phyloP scores from a whole-genome alignment of 257 asterid genomes.

The Mentha longifolia region DNA sequence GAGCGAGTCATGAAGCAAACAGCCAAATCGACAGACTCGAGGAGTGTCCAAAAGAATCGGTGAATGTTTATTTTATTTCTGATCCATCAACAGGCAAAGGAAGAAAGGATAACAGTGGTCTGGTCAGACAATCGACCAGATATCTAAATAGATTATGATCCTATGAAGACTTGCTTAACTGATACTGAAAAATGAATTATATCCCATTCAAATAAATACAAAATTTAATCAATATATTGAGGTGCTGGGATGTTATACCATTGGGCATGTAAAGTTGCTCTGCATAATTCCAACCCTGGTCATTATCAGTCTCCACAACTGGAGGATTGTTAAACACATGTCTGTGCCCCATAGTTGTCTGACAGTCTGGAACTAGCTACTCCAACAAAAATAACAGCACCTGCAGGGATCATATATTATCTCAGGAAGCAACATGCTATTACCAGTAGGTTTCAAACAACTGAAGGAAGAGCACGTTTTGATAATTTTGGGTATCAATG shows the following conservation, averaged over 20 bases:
- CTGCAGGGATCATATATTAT: constrained; percentile 40
- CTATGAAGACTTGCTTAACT: neutral
- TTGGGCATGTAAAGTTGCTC: constrained; percentile 62
- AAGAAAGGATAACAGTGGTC: constrained; percentile 12
- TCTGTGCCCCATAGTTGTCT: constrained; percentile 67
- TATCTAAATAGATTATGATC: constrained; percentile 11
- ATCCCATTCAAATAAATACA: constrained; percentile 14
- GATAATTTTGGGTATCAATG: constrained; percentile 4
- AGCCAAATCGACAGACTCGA: neutral
- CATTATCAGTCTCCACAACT: constrained; percentile 54
- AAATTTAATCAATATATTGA: neutral
- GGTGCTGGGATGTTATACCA: constrained; percentile 44
- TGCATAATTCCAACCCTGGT: constrained; percentile 64
- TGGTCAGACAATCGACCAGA: constrained; percentile 9
- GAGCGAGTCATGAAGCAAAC: constrained; percentile 15
- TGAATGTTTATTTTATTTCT: constrained; percentile 4
- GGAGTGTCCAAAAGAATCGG: constrained; percentile 9
- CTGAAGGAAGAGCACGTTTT: constrained; percentile 1
- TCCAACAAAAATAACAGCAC: constrained; percentile 24
- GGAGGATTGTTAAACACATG: constrained; percentile 63
- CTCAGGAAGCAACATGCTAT: constrained; percentile 19
- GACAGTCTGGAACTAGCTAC: constrained; percentile 25
- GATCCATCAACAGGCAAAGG: neutral
- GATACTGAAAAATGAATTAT: neutral
- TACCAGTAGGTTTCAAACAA: constrained; percentile 1